Evolutionary conservation across 345 rosid species (phyloP), one percentile per base, ranked within the genome.

Genomic region (Erucastrum elatum): DNA sequence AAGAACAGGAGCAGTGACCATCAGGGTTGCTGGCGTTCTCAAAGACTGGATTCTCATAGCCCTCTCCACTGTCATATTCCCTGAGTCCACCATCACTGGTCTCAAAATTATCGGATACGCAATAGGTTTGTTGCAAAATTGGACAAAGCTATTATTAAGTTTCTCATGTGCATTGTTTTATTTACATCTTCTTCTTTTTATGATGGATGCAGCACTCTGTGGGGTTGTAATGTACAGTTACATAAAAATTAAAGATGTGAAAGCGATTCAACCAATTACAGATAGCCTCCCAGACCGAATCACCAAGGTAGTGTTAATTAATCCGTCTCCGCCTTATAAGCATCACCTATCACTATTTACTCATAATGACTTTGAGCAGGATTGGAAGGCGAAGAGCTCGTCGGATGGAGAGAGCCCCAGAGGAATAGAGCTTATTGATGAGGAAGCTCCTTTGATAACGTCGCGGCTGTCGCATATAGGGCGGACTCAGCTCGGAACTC

Each of bases 21-120:
- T 93, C 64, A 82, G 97, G 46, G 99, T 95, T 71, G 99, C 98
- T 63, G 98, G 99, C 11, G 98, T 93, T 77, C 84, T 95, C 34
- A 93, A 93, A 81, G 99, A 93, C 78, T 95, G 99, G 98, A 95
- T 93, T 82, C 84, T 95, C 69, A 92, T 92, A 71, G 98, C 97
- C 71, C 98, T 94, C 76, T 94, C 97, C 66, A 92, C 96, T 15
- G 89, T 94, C 77, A 83, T 94, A 79, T 92, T 92, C 72, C 97
- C 97, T 0, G 98, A 94, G 84, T 92, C 98, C 21, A 84, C 93
- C 58, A 94, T 94, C 77, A 94, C 98, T 2, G 94, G 97, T 80
- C 85, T 94, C 62, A 94, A 94, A 74, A 91, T 92, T 74, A 91
- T 83, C 25, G 98, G 98, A 83, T 94, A 94, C 84, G 98, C 96